These are phyloP conservation scores for Fusarium sp. DNA, from an alignment of 2,329 filamentous ascomycete genomes.

Conservation along the genomic window DNA sequence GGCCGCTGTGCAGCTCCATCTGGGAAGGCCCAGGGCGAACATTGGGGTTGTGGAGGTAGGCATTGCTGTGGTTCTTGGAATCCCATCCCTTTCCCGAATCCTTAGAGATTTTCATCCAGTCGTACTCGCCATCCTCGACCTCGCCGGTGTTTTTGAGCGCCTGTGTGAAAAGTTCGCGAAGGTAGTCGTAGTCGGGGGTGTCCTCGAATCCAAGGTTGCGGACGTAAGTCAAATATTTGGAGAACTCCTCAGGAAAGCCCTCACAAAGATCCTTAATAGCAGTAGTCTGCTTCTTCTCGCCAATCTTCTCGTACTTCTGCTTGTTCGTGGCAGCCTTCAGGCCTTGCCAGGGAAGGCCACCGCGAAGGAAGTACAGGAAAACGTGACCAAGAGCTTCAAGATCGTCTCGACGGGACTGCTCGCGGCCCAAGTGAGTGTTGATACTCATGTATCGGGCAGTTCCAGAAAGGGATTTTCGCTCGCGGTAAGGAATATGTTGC, in stretches of 20 bases:
- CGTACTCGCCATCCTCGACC: constrained; percentile 97
- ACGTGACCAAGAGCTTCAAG: constrained; percentile 86
- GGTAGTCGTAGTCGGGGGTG: constrained; percentile 97
- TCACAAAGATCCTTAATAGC: constrained; percentile 97
- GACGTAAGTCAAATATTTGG: constrained; percentile 96
- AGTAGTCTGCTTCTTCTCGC: constrained; percentile 99
- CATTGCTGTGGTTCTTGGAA: constrained; percentile 72
- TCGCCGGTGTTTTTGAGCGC: constrained; percentile 94
- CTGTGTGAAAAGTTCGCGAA: constrained; percentile 95
- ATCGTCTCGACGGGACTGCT: constrained; percentile 96
- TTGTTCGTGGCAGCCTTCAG: constrained; percentile 82
- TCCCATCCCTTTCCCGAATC: constrained; percentile 90
- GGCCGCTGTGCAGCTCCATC: constrained; percentile 83
- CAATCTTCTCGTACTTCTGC: constrained; percentile 99
- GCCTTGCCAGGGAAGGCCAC: constrained; percentile 77
- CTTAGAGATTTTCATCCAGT: constrained; percentile 98
- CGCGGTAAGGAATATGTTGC: constrained; percentile 97
- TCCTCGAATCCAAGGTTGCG: constrained; percentile 98
- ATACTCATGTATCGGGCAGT: constrained; percentile 99
- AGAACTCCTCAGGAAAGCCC: constrained; percentile 96
- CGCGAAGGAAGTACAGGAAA: constrained; percentile 80
- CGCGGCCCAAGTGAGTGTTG: constrained; percentile 96
- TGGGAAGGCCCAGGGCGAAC: constrained; percentile 83
- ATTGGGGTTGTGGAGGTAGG: constrained; percentile 79
- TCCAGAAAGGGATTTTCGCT: constrained; percentile 95